phyloP scores from a whole-genome alignment of 176 grass and related monocot species.

The Miscanthus lutarioriparius region DNA sequence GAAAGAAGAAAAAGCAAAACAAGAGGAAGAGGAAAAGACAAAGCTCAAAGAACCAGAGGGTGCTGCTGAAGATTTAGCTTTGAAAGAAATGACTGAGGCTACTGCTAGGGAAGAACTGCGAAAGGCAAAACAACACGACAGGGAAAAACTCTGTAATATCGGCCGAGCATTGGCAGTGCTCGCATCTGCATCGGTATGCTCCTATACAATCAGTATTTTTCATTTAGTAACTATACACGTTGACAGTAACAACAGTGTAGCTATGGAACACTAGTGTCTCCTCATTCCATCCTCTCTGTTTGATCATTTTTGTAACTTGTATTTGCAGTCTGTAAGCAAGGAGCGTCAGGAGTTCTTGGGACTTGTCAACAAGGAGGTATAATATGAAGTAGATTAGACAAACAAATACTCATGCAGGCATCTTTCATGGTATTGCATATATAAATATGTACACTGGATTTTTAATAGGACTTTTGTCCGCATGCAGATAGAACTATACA shows the following conservation, averaged over 20 bases:
- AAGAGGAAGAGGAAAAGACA: constrained; percentile 45
- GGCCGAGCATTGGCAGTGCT: constrained; percentile 81
- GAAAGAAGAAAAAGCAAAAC: constrained; percentile 73
- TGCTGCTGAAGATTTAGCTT: constrained; percentile 77
- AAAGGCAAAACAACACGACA: constrained; percentile 63
- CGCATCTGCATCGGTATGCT: constrained; percentile 91
- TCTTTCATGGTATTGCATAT: constrained; percentile 30
- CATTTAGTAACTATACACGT: constrained; percentile 21
- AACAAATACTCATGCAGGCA: neutral
- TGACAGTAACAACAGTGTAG: constrained; percentile 19
- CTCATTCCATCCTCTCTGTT: neutral
- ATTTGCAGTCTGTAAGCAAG: constrained; percentile 97
- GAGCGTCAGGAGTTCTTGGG: constrained; percentile 92
- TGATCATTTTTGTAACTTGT: constrained; percentile 23
- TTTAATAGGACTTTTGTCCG: constrained; percentile 4
- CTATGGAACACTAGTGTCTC: neutral
- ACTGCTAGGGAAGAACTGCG: constrained; percentile 78
- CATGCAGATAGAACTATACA: constrained; percentile 94
- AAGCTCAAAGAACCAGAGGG: constrained; percentile 55
- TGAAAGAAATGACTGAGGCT: constrained; percentile 93
- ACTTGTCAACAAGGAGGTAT: constrained; percentile 98
- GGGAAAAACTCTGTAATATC: constrained; percentile 79
- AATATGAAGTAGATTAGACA: constrained; percentile 18
- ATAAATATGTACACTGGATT: constrained; percentile 1
- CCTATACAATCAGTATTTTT: constrained; percentile 29